Conservation (phyloP, 169 alveolate species). For the Cystoisospora suis region DNA sequence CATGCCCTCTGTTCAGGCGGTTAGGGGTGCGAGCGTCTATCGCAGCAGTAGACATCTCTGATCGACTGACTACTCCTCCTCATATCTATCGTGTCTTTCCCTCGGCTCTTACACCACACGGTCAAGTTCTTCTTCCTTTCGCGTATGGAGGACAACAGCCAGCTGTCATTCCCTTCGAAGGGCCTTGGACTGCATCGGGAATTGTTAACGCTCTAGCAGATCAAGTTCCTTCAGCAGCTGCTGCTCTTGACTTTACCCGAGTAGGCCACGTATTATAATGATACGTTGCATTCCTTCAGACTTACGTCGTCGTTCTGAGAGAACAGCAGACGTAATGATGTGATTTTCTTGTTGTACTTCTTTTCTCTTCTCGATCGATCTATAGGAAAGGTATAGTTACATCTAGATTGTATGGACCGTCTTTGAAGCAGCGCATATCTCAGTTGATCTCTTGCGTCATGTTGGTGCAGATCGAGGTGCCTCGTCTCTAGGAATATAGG, state of each 20-base stretch:
- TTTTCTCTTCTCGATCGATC: too few relatives aligned
- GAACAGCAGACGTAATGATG: too few relatives aligned
- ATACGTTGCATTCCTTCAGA: too few relatives aligned
- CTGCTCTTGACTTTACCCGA: not conserved
- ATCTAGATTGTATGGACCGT: not conserved
- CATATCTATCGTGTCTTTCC: not conserved
- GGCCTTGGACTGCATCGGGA: not conserved
- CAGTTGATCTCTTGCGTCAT: too few relatives aligned
- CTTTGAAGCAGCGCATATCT: too few relatives aligned
- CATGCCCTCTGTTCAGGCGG: not conserved
- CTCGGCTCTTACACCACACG: conserved; percentile 15
- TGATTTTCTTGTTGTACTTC: too few relatives aligned
- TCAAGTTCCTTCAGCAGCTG: not conserved
- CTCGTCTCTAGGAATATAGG: too few relatives aligned
- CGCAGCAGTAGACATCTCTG: not conserved
- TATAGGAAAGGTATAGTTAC: not conserved
- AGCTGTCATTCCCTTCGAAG: not conserved
- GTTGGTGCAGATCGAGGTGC: too few relatives aligned
- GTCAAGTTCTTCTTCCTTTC: not conserved
- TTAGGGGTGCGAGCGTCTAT: not conserved
- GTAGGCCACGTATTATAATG: too few relatives aligned
- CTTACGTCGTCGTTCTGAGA: too few relatives aligned
- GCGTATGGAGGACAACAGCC: conserved; percentile 30
- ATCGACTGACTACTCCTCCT: not conserved
- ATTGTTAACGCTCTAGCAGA: not conserved